Evolutionary conservation across 2,329 filamentous ascomycete genomes (phyloP).

Genomic region (Cladophialophora carrionii): DNA sequence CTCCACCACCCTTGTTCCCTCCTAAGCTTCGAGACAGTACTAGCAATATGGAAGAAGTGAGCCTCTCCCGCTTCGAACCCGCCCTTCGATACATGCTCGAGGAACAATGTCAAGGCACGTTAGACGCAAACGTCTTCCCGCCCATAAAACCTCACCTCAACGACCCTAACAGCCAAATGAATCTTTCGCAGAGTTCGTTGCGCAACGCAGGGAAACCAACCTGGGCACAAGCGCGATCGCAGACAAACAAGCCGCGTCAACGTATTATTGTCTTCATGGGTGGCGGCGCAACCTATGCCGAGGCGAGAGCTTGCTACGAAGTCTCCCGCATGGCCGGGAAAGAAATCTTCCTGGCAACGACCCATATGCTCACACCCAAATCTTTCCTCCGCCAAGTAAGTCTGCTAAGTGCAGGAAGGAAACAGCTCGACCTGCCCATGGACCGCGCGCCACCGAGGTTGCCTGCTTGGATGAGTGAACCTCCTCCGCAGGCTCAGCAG

Average conservation of each 20-base stretch:
- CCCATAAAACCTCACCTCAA: constrained; percentile 70
- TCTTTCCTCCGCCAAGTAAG: constrained; percentile 81
- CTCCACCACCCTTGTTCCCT: constrained; percentile 69
- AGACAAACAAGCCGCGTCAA: constrained; percentile 79
- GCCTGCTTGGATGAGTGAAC: constrained; percentile 75
- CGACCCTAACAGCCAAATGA: constrained; percentile 51
- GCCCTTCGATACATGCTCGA: constrained; percentile 83
- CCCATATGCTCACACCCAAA: constrained; percentile 87
- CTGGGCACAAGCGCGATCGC: constrained; percentile 83
- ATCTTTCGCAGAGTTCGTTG: constrained; percentile 71
- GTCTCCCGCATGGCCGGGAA: constrained; percentile 70
- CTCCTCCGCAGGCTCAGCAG: constrained; percentile 48
- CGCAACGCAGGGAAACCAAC: constrained; percentile 84
- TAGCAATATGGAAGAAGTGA: constrained; percentile 67
- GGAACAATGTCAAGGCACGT: constrained; percentile 65
- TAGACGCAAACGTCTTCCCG: constrained; percentile 70
- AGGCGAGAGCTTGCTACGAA: constrained; percentile 87
- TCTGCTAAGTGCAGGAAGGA: constrained; percentile 75
- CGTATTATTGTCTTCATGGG: constrained; percentile 93
- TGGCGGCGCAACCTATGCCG: constrained; percentile 90
- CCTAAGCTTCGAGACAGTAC: constrained; percentile 45
- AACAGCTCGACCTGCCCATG: constrained; percentile 76
- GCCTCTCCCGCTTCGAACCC: constrained; percentile 84
- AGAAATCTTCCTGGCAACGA: constrained; percentile 86
- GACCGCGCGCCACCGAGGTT: constrained; percentile 80